Base-by-base conservation (phyloP, 805 yeast genomes). In the Metschnikowia kunwiensis region DNA sequence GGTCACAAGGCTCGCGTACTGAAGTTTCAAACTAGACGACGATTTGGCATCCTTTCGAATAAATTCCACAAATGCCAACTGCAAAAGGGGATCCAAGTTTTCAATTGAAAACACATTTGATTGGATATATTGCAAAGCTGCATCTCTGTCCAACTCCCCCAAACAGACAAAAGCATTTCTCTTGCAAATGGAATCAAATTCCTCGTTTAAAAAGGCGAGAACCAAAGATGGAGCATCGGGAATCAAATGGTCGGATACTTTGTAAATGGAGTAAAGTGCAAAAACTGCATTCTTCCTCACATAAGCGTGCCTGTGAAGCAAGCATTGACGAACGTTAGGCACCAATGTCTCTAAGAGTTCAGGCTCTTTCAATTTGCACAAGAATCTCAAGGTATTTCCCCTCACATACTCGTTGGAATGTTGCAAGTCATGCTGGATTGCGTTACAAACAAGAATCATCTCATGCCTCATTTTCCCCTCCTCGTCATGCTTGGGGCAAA, bases 401-500 rank as follows among this genome's bases (percentile, higher is more conserved):
- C 97, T 79, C 47, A 93, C 83, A 59, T 82, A 93, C 65, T 93
- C 98, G 70, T 93, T 93, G 34, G 98, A 96, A 65, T 94, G 98
- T 65, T 89, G 97, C 52, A 93, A 75, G 60, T 93, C 99, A 62
- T 88, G 89, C 63, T 93, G 95, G 55, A 93, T 87, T 36, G 97
- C 96, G 61, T 94, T 94, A 70, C 97, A 93, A 33, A 91, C 97
- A 47, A 93, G 77, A 63, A 94, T 91, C 97, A 93, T 93, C 68
- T 93, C 99, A 61, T 91, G 97, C 66, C 86, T 86, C 73, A 94
- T 77, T 61, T 86, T 87, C 4, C 97, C 97, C 35, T 83, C 83
- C 24, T 74, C 70, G 51, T 87, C 95, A 48, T 83, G 70, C 65
- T 94, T 94, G 38, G 96, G 94, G 58, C 96, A 94, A 38, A 91